Conservation (phyloP, 106 monocot genomes). For the Acorus calamus region DNA sequence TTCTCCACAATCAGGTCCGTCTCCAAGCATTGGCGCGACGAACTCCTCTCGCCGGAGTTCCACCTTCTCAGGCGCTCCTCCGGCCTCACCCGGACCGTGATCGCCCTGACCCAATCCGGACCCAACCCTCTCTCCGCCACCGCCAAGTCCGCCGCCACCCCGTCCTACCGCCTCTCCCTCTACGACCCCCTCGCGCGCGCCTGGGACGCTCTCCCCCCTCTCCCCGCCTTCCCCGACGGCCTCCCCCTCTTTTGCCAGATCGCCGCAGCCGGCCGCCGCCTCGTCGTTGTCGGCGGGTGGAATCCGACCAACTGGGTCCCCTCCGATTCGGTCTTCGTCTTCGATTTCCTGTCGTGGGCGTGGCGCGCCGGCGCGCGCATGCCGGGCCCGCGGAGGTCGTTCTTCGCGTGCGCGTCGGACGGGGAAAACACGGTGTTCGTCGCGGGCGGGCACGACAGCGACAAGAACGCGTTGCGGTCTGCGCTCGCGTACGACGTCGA, state of each 20-base stretch:
- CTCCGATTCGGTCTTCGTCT: constrained; percentile 16
- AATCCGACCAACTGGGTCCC: constrained; percentile 8
- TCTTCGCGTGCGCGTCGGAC: constrained; percentile 29
- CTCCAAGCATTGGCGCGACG: constrained; percentile 31
- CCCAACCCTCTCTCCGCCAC: not conserved
- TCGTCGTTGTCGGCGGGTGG: constrained; percentile 25
- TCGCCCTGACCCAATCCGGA: constrained; percentile 29
- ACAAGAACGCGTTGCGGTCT: constrained; percentile 23
- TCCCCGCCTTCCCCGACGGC: constrained; percentile 6
- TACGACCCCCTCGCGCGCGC: constrained; percentile 9
- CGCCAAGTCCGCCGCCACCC: constrained; percentile 15
- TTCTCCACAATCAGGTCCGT: constrained; percentile 27
- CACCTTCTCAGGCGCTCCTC: constrained; percentile 23
- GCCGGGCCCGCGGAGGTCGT: constrained; percentile 19
- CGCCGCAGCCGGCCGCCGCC: not conserved
- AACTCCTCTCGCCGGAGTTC: constrained; percentile 34
- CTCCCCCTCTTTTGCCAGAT: constrained; percentile 30
- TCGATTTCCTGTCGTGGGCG: constrained; percentile 7
- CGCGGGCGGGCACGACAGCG: constrained; percentile 29
- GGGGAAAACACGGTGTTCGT: constrained; percentile 9
- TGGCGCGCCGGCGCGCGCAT: constrained; percentile 14
- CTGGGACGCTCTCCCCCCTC: constrained; percentile 8
- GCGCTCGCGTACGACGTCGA: constrained; percentile 24
- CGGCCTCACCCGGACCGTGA: constrained; percentile 13
- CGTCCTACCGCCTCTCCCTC: constrained; percentile 14